Evolutionary conservation across 768 basidiomycete genomes (phyloP).

Genomic region (Lactarius pseudohatsudake): DNA sequence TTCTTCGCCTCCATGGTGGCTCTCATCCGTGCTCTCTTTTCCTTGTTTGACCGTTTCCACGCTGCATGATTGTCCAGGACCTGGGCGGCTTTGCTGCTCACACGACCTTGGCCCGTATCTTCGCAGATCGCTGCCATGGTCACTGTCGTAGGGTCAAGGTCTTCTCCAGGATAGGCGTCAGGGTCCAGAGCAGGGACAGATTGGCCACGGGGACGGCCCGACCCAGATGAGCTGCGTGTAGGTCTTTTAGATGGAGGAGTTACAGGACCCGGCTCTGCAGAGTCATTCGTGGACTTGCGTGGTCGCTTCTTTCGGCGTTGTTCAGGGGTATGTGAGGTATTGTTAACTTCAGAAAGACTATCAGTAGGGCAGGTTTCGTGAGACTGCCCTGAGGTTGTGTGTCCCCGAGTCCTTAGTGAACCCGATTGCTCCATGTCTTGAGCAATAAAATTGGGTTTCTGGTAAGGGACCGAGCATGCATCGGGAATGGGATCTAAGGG

Average conservation of each 20-base stretch:
- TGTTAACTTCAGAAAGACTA: slow-evolving; percentile 13
- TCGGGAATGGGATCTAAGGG: slow-evolving; percentile 13
- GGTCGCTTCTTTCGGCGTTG: slow-evolving; percentile 24
- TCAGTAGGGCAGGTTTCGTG: slow-evolving; percentile 1
- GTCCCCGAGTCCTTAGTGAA: slow-evolving; percentile 1
- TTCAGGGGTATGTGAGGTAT: not conserved
- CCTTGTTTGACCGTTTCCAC: slow-evolving; percentile 69
- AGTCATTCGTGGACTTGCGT: slow-evolving; percentile 12
- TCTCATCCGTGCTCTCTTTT: slow-evolving; percentile 64
- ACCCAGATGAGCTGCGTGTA: slow-evolving; percentile 25
- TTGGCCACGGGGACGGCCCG: slow-evolving; percentile 34
- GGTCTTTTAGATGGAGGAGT: slow-evolving; percentile 12
- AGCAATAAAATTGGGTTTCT: not conserved
- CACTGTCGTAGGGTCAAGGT: slow-evolving; percentile 77
- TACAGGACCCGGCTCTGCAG: slow-evolving; percentile 8
- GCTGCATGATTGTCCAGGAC: slow-evolving; percentile 67
- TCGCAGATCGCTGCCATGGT: slow-evolving; percentile 80
- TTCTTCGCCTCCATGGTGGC: slow-evolving; percentile 70
- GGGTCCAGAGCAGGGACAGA: slow-evolving; percentile 58
- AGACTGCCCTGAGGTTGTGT: slow-evolving; percentile 2
- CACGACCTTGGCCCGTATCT: slow-evolving; percentile 75
- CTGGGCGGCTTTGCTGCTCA: slow-evolving; percentile 74
- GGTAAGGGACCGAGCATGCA: not conserved
- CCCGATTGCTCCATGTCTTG: slow-evolving; percentile 5
- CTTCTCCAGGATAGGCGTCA: slow-evolving; percentile 67